Percentiles rank a stretch among this genome's conserved stretches.
Conservation (phyloP, 2,329 filamentous ascomycete genomes). For the Trichoderma brevicompactum region DNA sequence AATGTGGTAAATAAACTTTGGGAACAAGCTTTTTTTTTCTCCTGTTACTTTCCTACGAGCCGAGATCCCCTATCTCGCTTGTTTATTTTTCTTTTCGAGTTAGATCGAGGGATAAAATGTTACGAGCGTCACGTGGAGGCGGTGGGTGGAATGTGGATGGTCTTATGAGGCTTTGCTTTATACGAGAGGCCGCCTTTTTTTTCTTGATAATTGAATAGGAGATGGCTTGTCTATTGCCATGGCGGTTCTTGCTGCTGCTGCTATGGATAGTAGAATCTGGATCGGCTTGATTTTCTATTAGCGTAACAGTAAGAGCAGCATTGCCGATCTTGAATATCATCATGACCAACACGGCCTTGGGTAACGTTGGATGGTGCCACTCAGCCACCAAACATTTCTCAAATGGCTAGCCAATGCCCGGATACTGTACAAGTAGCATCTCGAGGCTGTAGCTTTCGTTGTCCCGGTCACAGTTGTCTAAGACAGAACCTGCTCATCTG, state of each 20-base stretch:
- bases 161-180: neutral
- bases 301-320: neutral
- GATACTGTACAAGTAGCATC: neutral
- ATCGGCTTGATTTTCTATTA: neutral
- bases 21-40: too few species aligned
- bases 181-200: slow-evolving; percentile 7
- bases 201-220: neutral
- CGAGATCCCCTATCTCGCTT: neutral
- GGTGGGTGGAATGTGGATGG: neutral
- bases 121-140: neutral
- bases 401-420: neutral
- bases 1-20: slow-evolving; percentile 18
- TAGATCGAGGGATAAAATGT: neutral
- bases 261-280: neutral
- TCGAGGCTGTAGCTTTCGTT: neutral
- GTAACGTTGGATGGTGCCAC: slow-evolving; percentile 1
- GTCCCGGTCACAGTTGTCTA: neutral
- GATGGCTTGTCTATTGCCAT: too few species aligned
- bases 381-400: slow-evolving; percentile 1
- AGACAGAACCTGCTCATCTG: too few species aligned
- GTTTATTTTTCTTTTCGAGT: neutral
- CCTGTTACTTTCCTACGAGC: neutral
- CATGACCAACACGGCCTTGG: too few species aligned
- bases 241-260: neutral
- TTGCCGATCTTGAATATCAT: too few species aligned